These are phyloP conservation scores for Tetracladium setigerum DNA, from an alignment of 495 filamentous ascomycete species.

Conservation along the genomic window DNA sequence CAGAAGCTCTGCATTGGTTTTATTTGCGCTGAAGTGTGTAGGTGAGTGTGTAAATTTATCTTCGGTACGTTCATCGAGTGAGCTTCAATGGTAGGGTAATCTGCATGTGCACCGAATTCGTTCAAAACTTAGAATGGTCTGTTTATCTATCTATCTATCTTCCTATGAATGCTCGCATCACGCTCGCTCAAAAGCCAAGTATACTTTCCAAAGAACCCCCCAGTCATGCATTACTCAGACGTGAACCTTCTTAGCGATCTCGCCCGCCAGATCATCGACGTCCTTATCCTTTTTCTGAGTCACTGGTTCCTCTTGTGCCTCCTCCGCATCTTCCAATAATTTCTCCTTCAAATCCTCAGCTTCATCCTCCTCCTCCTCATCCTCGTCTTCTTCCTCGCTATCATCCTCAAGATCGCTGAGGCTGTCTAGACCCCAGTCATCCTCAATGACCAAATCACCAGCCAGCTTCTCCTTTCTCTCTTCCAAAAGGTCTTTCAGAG, in stretches of 20 bases:
- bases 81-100: too few species aligned
- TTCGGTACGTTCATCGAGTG: too few species aligned
- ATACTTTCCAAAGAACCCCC: conserved; percentile 9
- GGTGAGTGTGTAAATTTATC: too few species aligned
- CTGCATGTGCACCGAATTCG: too few species aligned
- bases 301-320: conserved; percentile 66
- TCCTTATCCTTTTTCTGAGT: conserved; percentile 65
- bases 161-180: not conserved
- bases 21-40: too few species aligned
- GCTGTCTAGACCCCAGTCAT: conserved; percentile 78
- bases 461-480: conserved; percentile 54
- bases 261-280: conserved; percentile 73
- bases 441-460: conserved; percentile 50
- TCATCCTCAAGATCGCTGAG: conserved; percentile 75
- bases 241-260: conserved; percentile 50
- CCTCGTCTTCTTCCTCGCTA: conserved; percentile 61
- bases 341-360: conserved; percentile 55
- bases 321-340: conserved; percentile 60
- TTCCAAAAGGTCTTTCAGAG: conserved; percentile 43
- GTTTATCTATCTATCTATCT: too few species aligned
- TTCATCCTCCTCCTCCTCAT: conserved; percentile 61
- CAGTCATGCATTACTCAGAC: conserved; percentile 17
- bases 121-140: too few species aligned
- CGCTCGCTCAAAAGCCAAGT: not conserved
- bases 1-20: too few species aligned